Evolutionary conservation across 192 early-diverging fungal genomes (phyloP), one percentile per base, ranked within the genome.

Genomic region (Backusella morwellensis): DNA sequence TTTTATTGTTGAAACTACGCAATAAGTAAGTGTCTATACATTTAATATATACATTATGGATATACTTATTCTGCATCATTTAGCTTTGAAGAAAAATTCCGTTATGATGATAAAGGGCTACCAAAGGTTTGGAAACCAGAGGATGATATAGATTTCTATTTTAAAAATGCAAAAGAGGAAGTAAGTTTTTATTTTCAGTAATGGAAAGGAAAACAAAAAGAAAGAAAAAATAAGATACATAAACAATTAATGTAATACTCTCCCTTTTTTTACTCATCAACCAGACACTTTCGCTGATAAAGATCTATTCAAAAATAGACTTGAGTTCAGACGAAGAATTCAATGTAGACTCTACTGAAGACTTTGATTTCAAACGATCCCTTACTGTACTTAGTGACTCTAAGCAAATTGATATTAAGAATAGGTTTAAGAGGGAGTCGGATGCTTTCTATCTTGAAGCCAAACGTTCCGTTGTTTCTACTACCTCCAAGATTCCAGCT

Each of bases 361-460:
- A 90, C 50, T 89, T 89, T 84, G 92, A 91, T 69, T 85, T 90
- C 11, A 79, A 85, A 47, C 80, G 86, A 21, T 86, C 92, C 0
- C 85, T 93, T 66, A 86, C 79, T 68, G 84, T 93, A 17, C 83
- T 95, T 47, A 82, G 84, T 6, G 89, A 90, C 54, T 82, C 86
- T 0, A 87, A 89, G 35, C 87, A 87, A 75, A 88, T 88, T 68
- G 93, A 93, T 74, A 84, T 98, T 76, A 87, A 85, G 15, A 92
- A 89, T 70, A 86, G 93, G 75, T 98, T 99, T 85, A 90, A 92
- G 73, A 89, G 92, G 32, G 96, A 98, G 75, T 94, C 95, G 0
- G 96, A 99, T 84, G 91, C 91, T 0, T 89, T 97, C 80, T 98
- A 95, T 72, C 80, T 98, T 40, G 98, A 99, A 78, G 98, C 98